phyloP scores from a whole-genome alignment of 164 flowering plant species.

The Malania oleifera region DNA sequence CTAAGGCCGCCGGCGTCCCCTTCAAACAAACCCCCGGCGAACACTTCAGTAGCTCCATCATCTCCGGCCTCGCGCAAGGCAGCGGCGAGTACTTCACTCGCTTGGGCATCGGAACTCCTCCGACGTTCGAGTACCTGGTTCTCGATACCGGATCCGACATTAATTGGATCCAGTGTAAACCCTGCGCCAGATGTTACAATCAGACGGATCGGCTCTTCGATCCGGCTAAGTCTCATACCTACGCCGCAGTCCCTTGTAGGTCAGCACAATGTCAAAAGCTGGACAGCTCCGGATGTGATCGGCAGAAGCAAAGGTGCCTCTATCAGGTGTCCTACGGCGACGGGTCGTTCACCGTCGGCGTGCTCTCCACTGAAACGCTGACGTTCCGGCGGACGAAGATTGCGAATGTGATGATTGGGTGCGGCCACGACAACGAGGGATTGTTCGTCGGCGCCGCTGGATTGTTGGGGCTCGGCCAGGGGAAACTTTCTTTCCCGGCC shows the following conservation, averaged over 20 bases:
- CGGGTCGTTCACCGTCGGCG: conserved; percentile 88
- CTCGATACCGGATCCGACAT: conserved; percentile 94
- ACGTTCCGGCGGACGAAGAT: conserved; percentile 61
- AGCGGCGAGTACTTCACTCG: conserved; percentile 96
- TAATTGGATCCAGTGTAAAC: conserved; percentile 89
- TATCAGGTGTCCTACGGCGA: conserved; percentile 95
- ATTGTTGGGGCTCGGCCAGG: conserved; percentile 80
- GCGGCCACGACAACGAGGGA: conserved; percentile 96
- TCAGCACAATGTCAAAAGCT: conserved; percentile 60
- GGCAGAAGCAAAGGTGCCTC: conserved; percentile 33
- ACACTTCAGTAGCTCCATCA: conserved; percentile 63
- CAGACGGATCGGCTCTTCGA: conserved; percentile 84
- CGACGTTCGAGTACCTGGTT: conserved; percentile 67
- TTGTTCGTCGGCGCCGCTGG: conserved; percentile 94
- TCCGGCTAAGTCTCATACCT: conserved; percentile 57
- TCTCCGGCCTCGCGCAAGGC: conserved; percentile 78
- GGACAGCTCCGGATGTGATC: conserved; percentile 63
- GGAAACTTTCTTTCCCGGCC: conserved; percentile 64
- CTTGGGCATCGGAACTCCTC: conserved; percentile 81
- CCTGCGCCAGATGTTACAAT: conserved; percentile 77
- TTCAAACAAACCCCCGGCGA: conserved; percentile 8
- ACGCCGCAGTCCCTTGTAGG: conserved; percentile 36
- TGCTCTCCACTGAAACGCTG: conserved; percentile 77
- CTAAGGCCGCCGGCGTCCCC: background rate
- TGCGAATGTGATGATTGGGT: conserved; percentile 62